Base-by-base conservation (phyloP, 2,329 filamentous ascomycete genomes). In the Cordyceps javanica region DNA sequence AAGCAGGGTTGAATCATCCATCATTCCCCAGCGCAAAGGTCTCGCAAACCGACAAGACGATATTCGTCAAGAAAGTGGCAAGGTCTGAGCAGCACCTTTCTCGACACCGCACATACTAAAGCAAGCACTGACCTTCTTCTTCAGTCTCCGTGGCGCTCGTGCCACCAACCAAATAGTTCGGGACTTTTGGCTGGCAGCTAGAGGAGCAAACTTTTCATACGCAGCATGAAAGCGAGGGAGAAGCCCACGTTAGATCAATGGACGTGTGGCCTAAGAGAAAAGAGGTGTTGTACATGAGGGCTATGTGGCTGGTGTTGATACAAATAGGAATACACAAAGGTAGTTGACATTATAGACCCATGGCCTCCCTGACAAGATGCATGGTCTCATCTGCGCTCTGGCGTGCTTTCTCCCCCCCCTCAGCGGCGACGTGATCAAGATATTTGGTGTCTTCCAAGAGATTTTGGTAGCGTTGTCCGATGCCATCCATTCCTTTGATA, bases 171-270 rank as follows among this genome's bases (percentile, higher is more conserved):
- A 85, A 56, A 77, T 89, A 1, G 82, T 90, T 3, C 80, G 82
- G 59, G 86, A 89, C 30, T 91, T 91, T 66, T 91, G 87, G 85
- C 72, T 89, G n/a, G 77, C 79, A 2, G 86, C 85, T 60, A 77
- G 87, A 60, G 82, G 82, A 7, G 78, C 79, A 0, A 83, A 75
- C 64, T 87, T 85, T 69, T 75, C 82, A 9, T 87, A 86, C 69
- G 79, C 75, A 50, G 85, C 82, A 45, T 85, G 64, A 66, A 53
- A 44, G 16, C 7, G 21, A 2, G 26, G 36, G 28, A 14, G 25
- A 7, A 30, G 8, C 10, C 10, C 11, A 25, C 4, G 5, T 9
- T 25, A 5, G n/a, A 41, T n/a, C 26, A 11, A 26, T 30, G 23
- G 21, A 8, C 14, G 23, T 34, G 19, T 39, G n/a, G 16, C n/a